Base-by-base conservation (phyloP, 2,329 filamentous ascomycete species). In the Phialophora chinensis region DNA sequence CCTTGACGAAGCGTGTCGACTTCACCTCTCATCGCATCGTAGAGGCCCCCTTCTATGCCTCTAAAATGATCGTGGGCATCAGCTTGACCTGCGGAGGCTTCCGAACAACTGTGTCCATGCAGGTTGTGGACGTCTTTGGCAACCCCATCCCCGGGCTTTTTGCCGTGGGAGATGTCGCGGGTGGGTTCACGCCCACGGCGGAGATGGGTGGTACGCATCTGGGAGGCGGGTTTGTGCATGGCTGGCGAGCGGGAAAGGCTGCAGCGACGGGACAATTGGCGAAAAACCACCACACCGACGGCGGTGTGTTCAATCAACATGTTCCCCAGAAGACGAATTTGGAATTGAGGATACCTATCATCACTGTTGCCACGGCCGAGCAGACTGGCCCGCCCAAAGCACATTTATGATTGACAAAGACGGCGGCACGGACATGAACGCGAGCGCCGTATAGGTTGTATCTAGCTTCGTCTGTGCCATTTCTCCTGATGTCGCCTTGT, bases 161-260 rank as follows among this genome's bases (percentile, higher is more conserved):
- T 20, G 62, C 54, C 38, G 62, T 63, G 14, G 62, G 54, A n/a
- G 62, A 63, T n/a, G 29, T 35, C 38, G 54, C 61, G 8, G 61
- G 52, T n/a, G 61, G 61, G 14, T 52, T 63, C 42, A 50, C 52
- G n/a, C 52, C 53, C 7, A 56, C 60, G 11, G 60, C 60, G 6
- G 60, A 63, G 17, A 63, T 63, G 60, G 60, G 60, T 12, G 60
- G 60, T 11, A 63, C 60, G 23, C 60, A 63, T 44, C 53, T 63
- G 5, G 61, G 61, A 23, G 61, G 61, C 17, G 52, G 61, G 6
- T 58, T 63, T 50, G 61, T 57, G 27, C 42, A 38, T 38, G 62
- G 54, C 10, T 63, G 62, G 62, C 25, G 54, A 20, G 62, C 62
- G 11, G 62, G 62, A 10, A 50, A 42, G n/a, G 62, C 62, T 1